A percentile compares a stretch with the other conserved stretches of the same genome.
Evolutionary conservation across 208 protist species (phyloP).

Genomic region (Leishmania lainsoni): DNA sequence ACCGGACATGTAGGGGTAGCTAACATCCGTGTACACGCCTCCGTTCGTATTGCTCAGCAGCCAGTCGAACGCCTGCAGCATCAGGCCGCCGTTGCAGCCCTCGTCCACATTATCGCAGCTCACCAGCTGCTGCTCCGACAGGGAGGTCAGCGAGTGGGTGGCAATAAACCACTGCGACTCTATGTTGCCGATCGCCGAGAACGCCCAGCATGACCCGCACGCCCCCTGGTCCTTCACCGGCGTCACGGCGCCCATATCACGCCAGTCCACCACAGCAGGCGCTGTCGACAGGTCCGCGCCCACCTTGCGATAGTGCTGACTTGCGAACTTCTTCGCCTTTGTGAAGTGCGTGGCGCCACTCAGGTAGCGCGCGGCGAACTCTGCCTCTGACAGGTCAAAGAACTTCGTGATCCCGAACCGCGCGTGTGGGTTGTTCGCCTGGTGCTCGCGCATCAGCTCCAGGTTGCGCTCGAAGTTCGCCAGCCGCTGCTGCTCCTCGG

Average conservation of each 20-base stretch:
- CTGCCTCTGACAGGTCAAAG: constrained; percentile 61
- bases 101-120: constrained; percentile 85
- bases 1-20: constrained; percentile 46
- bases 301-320: constrained; percentile 9
- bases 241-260: constrained; percentile 83
- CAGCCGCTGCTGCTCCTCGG: constrained; percentile 42
- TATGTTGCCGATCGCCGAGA: constrained; percentile 82
- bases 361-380: constrained; percentile 51
- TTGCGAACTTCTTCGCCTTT: constrained; percentile 15
- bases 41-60: constrained; percentile 64
- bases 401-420: constrained; percentile 60
- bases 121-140: constrained; percentile 96
- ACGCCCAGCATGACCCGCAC: constrained; percentile 97
- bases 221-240: constrained; percentile 93
- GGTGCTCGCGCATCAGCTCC: constrained; percentile 25
- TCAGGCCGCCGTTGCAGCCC: constrained; percentile 91
- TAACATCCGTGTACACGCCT: constrained; percentile 64
- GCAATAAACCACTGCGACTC: constrained; percentile 65
- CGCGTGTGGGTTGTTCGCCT: constrained; percentile 56
- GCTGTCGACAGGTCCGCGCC: background rate
- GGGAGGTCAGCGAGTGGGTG: constrained; percentile 51
- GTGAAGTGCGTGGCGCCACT: constrained; percentile 43
- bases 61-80: constrained; percentile 81
- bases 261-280: constrained; percentile 69
- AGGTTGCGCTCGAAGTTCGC: constrained; percentile 50